A percentile compares a stretch with the other conserved stretches of the same genome.
Evolutionary conservation across 495 filamentous ascomycete species (phyloP).

Genomic region (Xylona heveae): DNA sequence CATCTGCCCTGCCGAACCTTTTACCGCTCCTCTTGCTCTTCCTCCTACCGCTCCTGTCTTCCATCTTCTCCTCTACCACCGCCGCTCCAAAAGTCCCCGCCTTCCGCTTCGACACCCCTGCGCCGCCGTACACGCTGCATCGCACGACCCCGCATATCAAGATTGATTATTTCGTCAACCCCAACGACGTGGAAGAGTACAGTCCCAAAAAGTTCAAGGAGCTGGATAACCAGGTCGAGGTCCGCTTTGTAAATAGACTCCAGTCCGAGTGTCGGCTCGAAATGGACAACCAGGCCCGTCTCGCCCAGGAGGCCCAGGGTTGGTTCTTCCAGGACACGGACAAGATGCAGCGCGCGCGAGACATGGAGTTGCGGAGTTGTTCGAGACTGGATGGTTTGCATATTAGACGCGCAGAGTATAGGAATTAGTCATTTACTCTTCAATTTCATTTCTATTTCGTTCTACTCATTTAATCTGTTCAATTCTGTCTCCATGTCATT

Average conservation of each 20-base stretch:
- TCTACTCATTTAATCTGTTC: no score
- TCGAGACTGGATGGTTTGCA: constrained; percentile 25
- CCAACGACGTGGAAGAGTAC: constrained; percentile 49
- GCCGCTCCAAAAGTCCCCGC: constrained; percentile 37
- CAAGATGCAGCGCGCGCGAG: constrained; percentile 46
- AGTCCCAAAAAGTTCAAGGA: constrained; percentile 39
- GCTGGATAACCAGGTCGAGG: constrained; percentile 60
- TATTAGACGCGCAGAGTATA: no score
- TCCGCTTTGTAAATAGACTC: constrained; percentile 41
- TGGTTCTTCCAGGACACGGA: constrained; percentile 69
- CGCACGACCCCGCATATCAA: constrained; percentile 48
- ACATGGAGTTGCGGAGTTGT: constrained; percentile 38
- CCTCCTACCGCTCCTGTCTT: constrained; percentile 65
- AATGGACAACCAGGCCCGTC: constrained; percentile 30
- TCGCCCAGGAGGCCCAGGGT: constrained; percentile 64
- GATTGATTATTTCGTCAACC: constrained; percentile 70
- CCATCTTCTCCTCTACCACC: constrained; percentile 42
- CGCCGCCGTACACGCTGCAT: constrained; percentile 46
- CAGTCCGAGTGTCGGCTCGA: constrained; percentile 54
- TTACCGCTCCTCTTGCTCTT: constrained; percentile 79
- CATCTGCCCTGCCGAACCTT: constrained; percentile 34
- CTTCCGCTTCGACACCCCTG: constrained; percentile 45
- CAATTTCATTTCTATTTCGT: no score
- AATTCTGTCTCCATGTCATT: no score
- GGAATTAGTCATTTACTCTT: no score